Evolutionary conservation across 371 early-diverging fungal species (phyloP).

Genomic region (Zopfochytrium polystomum): DNA sequence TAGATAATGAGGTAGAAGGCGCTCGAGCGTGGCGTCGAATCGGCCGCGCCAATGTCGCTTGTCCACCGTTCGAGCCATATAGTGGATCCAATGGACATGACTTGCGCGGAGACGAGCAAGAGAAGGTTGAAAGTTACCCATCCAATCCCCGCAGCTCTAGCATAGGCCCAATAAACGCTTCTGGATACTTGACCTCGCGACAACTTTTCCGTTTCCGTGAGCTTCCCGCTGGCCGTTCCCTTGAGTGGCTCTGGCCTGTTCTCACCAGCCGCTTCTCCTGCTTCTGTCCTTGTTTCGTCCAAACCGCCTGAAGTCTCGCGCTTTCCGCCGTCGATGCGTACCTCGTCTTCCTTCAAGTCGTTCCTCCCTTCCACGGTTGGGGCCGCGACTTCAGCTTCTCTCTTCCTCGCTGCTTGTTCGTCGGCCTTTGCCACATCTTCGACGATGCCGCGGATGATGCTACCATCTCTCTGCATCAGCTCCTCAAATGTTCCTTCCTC

Average conservation of each 20-base stretch:
- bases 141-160: constrained; percentile 1
- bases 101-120: constrained; percentile 9
- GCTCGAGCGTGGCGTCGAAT: background rate
- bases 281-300: constrained; percentile 12
- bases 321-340: background rate
- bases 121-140: constrained; percentile 7
- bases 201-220: constrained; percentile 16
- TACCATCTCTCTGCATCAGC: constrained; percentile 28
- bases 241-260: background rate
- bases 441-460: constrained; percentile 2
- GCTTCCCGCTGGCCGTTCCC: constrained; percentile 3
- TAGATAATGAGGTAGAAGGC: constrained; percentile 53
- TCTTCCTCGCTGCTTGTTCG: background rate
- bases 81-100: constrained; percentile 6
- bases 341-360: background rate
- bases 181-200: constrained; percentile 6
- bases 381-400: background rate
- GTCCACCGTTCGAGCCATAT: constrained; percentile 20
- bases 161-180: constrained; percentile 10
- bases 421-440: too few relatives aligned
- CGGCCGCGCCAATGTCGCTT: background rate
- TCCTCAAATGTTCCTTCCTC: constrained; percentile 48
- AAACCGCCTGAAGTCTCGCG: constrained; percentile 1
- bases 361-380: background rate
- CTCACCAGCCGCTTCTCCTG: constrained; percentile 7